These are phyloP conservation scores for Diaporthe citri DNA, from an alignment of 2,329 filamentous ascomycete species.

Conservation along the genomic window DNA sequence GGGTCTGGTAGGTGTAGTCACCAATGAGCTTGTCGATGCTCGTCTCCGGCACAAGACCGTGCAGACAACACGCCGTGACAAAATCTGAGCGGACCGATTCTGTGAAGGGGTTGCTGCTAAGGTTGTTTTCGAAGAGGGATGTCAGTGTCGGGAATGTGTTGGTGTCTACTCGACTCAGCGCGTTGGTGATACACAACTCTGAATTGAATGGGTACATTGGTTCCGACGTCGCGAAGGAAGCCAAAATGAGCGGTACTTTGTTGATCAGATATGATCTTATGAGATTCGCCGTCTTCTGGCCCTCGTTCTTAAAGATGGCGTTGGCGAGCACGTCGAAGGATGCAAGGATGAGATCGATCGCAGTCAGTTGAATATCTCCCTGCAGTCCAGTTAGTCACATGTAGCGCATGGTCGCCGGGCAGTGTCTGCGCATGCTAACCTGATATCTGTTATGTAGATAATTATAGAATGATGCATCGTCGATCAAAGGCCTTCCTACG, in stretches of 20 bases:
- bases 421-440: conserved; percentile 56
- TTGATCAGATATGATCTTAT: conserved; percentile 89
- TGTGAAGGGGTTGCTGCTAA: conserved; percentile 67
- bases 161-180: conserved; percentile 85
- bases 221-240: conserved; percentile 61
- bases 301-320: conserved; percentile 77
- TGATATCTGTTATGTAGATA: conserved; percentile 89
- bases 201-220: conserved; percentile 80
- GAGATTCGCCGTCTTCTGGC: conserved; percentile 73
- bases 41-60: conserved; percentile 83
- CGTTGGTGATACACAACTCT: conserved; percentile 77
- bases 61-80: conserved; percentile 89
- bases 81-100: conserved; percentile 78
- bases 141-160: conserved; percentile 76
- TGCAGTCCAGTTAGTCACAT: conserved; percentile 53
- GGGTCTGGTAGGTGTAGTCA: conserved; percentile 84
- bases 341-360: conserved; percentile 86
- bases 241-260: conserved; percentile 69
- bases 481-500: conserved; percentile 83
- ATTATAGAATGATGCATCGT: conserved; percentile 82
- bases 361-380: conserved; percentile 82
- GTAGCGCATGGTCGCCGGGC: no score
- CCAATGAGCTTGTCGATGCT: conserved; percentile 85
- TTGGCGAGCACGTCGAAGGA: conserved; percentile 93
- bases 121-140: conserved; percentile 70